These are phyloP conservation scores for Omphalotus olearius DNA, from an alignment of 1,284 basidiomycete species.

Conservation along the genomic window DNA sequence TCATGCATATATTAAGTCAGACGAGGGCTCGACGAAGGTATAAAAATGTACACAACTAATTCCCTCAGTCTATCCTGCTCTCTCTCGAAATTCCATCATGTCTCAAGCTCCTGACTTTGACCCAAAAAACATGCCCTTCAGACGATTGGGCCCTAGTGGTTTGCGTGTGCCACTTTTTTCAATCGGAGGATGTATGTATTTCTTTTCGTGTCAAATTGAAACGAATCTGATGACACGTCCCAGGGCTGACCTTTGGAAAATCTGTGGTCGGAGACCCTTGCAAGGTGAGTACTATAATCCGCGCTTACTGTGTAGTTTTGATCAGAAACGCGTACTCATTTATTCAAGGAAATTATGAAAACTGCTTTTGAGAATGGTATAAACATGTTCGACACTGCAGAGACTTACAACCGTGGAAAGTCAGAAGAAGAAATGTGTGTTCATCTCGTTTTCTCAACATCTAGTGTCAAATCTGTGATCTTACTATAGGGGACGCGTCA, in stretches of 20 bases:
- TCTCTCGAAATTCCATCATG: neutral
- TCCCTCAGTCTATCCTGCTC: no score
- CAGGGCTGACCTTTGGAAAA: conserved; percentile 66
- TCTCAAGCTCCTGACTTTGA: conserved; percentile 32
- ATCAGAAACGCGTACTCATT: neutral
- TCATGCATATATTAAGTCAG: no score
- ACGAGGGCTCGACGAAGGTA: no score
- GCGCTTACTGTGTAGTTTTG: neutral
- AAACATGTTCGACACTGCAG: conserved; percentile 61
- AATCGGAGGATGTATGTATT: conserved; percentile 69
- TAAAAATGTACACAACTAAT: no score
- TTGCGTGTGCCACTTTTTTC: conserved; percentile 77
- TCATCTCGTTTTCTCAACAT: neutral
- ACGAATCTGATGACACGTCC: neutral
- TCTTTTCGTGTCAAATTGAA: neutral
- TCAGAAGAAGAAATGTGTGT: conserved; percentile 64
- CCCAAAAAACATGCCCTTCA: conserved; percentile 69
- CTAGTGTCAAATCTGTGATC: neutral
- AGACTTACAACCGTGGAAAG: conserved; percentile 63
- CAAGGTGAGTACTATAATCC: conserved; percentile 37
- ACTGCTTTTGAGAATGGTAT: conserved; percentile 63
- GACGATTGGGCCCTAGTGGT: conserved; percentile 71
- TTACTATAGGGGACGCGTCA: conserved; percentile 61
- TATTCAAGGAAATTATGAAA: conserved; percentile 53
- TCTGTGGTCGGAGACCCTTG: conserved; percentile 69